phyloP scores from a whole-genome alignment of 208 protist genomes.

The Acanthamoeba rhysodes region DNA sequence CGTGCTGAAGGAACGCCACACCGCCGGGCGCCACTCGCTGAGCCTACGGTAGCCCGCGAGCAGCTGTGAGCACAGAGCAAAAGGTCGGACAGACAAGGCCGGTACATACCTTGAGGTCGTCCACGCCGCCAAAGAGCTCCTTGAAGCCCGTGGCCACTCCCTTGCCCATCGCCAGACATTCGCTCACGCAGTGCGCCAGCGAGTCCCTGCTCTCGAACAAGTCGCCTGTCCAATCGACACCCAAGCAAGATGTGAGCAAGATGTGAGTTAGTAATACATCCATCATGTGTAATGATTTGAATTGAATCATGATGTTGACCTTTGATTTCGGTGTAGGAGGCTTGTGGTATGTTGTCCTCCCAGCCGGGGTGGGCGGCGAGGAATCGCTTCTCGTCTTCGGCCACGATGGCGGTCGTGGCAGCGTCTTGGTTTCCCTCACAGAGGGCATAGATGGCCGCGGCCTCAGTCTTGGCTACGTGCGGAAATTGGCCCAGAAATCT shows the following conservation, averaged over 20 bases:
- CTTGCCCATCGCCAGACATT: conserved; percentile 16
- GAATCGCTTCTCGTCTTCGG: conserved; percentile 9
- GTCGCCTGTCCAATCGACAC: not conserved
- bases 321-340: not conserved
- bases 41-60: not conserved
- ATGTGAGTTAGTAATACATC: not conserved
- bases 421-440: not conserved
- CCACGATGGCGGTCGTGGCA: not conserved
- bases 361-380: not conserved
- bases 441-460: not conserved
- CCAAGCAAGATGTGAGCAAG: not conserved
- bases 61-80: too few relatives aligned
- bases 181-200: conserved; percentile 5
- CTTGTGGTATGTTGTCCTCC: not conserved
- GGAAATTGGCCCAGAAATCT: not conserved
- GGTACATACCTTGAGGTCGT: conserved; percentile 25
- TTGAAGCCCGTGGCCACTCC: conserved; percentile 47
- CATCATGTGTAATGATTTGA: too few relatives aligned
- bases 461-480: not conserved
- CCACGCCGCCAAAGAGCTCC: conserved; percentile 1
- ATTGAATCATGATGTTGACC: too few relatives aligned
- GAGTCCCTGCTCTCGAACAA: not conserved
- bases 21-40: conserved; percentile 11
- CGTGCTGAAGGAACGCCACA: conserved; percentile 10
- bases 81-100: too few relatives aligned